phyloP scores from a whole-genome alignment of 2,329 filamentous ascomycete genomes.

The Sarocladium strictum region DNA sequence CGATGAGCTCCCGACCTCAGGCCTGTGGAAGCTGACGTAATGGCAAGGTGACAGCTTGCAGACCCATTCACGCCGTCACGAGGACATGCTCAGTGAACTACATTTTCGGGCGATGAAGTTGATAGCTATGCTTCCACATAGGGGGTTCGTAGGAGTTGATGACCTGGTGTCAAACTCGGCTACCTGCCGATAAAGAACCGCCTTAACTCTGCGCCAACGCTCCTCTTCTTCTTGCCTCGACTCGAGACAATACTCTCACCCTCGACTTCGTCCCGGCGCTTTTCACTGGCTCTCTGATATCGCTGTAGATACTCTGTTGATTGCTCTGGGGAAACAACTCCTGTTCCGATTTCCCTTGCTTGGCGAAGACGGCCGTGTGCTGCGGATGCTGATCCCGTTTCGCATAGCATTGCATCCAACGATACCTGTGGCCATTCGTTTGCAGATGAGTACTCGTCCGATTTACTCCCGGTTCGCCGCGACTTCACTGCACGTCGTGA shows the following conservation, averaged over 20 bases:
- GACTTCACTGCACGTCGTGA: conserved; percentile 21
- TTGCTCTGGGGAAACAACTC: conserved; percentile 10
- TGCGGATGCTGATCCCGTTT: conserved; percentile 8
- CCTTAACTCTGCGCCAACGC: conserved; percentile 19
- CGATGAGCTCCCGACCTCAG: not conserved
- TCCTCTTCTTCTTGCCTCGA: conserved; percentile 14
- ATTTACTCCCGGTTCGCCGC: conserved; percentile 17
- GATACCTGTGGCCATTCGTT: conserved; percentile 21
- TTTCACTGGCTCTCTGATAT: conserved; percentile 18
- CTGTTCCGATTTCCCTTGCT: not conserved
- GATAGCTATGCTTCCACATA: too few species aligned
- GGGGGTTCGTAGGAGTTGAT: too few species aligned
- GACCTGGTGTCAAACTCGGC: too few species aligned
- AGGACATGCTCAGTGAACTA: too few species aligned
- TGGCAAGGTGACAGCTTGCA: not conserved
- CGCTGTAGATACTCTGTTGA: conserved; percentile 30
- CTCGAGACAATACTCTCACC: not conserved
- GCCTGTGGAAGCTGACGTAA: not conserved
- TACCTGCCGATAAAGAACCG: conserved; percentile 18
- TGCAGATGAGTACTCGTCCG: conserved; percentile 24
- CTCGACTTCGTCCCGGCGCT: not conserved
- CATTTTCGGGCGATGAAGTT: too few species aligned
- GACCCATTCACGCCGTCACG: too few species aligned
- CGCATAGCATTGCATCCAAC: not conserved
- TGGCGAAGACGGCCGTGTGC: not conserved